Evolutionary conservation across 768 basidiomycete genomes (phyloP), one percentile per base, ranked within the genome.

Genomic region (Calocera viscosa): DNA sequence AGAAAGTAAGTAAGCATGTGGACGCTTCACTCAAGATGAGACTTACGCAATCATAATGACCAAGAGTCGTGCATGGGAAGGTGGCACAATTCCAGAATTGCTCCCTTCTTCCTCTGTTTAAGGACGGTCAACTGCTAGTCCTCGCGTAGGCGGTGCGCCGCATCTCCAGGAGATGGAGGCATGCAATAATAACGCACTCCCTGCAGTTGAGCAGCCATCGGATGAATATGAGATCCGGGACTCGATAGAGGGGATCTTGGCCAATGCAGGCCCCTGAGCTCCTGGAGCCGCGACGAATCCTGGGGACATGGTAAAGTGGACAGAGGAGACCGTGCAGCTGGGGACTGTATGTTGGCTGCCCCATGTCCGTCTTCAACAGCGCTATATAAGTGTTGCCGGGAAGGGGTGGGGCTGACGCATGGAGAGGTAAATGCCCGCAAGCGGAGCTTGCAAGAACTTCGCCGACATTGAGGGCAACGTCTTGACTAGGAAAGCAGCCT

Each of bases 11-110:
- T 32, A 7, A 38, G 35, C 35, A 28, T 28, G 49, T 49, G 49
- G 8, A 49, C 26, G 41, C 14, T 14, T 34, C n/a, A n/a, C n/a
- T n/a, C n/a, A n/a, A n/a, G 26, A 10, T 17, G 22, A 47, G n/a
- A 68, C 67, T 30, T 19, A 68, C 67, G 53, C 65, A 68, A 66
- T 41, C 39, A 66, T 65, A 16, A 68, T 66, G 40, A 68, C 41
- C 19, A 66, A 33, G 11, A 68, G 60, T 22, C 64, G 65, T 2
- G 43, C 30, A 28, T 60, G 30, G 19, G 53, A 60, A 10, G 53
- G 53, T 19, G 53, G 2, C 5, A 19, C 10, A 12, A 60, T 22
- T 11, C 10, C 16, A 16, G 14, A 12, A 10, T 32, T 60, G 53
- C 10, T 28, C 14, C 16, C 53, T 60, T 26, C 11, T 28, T 2